Conservation (phyloP, 2,329 filamentous ascomycete species). For the Pseudocercospora fijiensis region DNA sequence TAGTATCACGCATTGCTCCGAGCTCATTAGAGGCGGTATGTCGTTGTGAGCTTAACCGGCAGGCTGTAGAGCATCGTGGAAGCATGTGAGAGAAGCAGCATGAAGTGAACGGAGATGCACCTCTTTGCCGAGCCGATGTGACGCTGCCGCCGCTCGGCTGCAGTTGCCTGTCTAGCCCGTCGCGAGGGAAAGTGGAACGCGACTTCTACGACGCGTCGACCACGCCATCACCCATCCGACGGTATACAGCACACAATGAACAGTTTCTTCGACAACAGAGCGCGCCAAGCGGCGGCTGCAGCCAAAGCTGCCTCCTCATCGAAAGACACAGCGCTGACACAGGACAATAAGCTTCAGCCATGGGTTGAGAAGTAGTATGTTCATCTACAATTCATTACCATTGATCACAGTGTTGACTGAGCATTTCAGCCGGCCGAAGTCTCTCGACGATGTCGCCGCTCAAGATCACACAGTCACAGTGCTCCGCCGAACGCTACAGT, state of each 20-base stretch:
- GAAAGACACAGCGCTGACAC: conserved; percentile 63
- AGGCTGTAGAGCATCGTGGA: not conserved
- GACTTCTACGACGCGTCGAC: conserved; percentile 12
- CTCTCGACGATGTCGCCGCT: conserved; percentile 88
- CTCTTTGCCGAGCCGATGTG: conserved; percentile 2
- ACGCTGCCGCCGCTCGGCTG: conserved; percentile 10
- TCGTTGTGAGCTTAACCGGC: not conserved
- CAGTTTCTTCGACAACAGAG: conserved; percentile 94
- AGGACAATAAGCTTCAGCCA: conserved; percentile 72
- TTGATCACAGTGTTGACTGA: conserved; percentile 14
- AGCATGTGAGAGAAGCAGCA: not conserved
- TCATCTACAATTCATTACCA: not conserved
- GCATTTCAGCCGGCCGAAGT: conserved; percentile 76
- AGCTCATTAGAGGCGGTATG: conserved; percentile 14
- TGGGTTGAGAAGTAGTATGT: conserved; percentile 66
- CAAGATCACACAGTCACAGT: conserved; percentile 97
- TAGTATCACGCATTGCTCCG: conserved; percentile 20
- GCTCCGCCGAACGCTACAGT: conserved; percentile 87
- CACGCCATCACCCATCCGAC: not conserved
- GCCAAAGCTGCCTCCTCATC: conserved; percentile 67
- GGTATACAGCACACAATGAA: conserved; percentile 59
- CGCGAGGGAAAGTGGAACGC: conserved; percentile 15
- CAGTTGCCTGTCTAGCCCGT: conserved; percentile 9
- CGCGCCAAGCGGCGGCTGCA: conserved; percentile 69
- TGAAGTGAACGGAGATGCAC: conserved; percentile 1